Percentiles rank a stretch among this genome's conserved stretches.
phyloP scores from a whole-genome alignment of 2,329 filamentous ascomycete species.

The Chaetothyriales sp. region DNA sequence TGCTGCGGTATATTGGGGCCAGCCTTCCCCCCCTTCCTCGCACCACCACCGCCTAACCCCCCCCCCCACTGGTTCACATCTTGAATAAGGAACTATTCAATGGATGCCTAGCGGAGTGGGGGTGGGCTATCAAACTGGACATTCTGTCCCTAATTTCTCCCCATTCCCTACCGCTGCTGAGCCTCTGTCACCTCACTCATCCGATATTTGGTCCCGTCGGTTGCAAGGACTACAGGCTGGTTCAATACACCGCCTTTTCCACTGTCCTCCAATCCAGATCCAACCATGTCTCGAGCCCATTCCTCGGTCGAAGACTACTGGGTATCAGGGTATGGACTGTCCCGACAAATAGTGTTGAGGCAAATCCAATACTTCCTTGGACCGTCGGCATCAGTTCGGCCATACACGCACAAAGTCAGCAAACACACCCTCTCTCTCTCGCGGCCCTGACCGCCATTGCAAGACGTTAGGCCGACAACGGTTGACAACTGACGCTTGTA shows the following conservation, averaged over 20 bases:
- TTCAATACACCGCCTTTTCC: not conserved
- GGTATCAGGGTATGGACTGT: conserved; percentile 36
- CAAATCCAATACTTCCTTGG: conserved; percentile 37
- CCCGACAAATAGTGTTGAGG: conserved; percentile 35
- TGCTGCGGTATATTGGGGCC: too few relatives aligned
- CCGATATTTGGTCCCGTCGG: not conserved
- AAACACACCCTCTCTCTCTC: not conserved
- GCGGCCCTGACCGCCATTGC: not conserved
- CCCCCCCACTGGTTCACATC: too few relatives aligned
- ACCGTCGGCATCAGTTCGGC: conserved; percentile 33
- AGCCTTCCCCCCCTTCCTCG: too few relatives aligned
- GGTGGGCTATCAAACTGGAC: too few relatives aligned
- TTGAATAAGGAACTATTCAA: too few relatives aligned
- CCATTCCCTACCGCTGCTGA: not conserved
- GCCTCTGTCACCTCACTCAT: not conserved
- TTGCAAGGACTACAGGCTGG: not conserved
- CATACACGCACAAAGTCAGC: conserved; percentile 35
- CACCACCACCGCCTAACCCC: too few relatives aligned
- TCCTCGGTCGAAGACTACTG: conserved; percentile 29
- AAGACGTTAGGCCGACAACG: not conserved
- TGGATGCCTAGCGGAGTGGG: too few relatives aligned
- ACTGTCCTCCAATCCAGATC: not conserved
- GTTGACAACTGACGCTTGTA: conserved; percentile 18
- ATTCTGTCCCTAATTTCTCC: not conserved
- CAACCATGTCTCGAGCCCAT: conserved; percentile 9